Base-by-base conservation (phyloP, 495 filamentous ascomycete genomes). In the Pyrenula massariospora region DNA sequence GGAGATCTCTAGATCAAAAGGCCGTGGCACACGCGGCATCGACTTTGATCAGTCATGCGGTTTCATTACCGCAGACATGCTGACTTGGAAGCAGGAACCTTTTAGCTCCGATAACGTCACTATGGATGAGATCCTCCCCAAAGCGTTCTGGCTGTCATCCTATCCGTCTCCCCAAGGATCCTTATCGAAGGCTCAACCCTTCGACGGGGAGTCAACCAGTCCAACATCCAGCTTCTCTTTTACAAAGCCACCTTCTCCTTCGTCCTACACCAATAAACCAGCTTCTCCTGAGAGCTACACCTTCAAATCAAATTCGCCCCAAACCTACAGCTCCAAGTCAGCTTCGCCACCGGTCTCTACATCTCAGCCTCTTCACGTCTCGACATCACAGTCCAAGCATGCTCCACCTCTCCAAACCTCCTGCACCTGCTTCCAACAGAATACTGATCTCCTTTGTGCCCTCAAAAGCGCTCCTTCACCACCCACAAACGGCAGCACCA, bases 371-470 rank as follows among this genome's bases (percentile, higher is more conserved):
- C 47, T n/a, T n/a, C n/a, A n/a, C n/a, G n/a, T n/a, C n/a, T n/a
- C n/a, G n/a, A n/a, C n/a, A n/a, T n/a, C n/a, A n/a, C n/a, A n/a
- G n/a, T n/a, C n/a, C n/a, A n/a, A n/a, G n/a, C n/a, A n/a, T n/a
- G n/a, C n/a, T n/a, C n/a, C n/a, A n/a, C n/a, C n/a, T n/a, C n/a
- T n/a, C n/a, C 20, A 42, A 55, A 15, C 31, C 15, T 15, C 31
- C 15, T 56, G 54, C 54, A 56, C 54, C 8, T 56, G 54, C 22
- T 48, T 56, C 23, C 54, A 56, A 31, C 54, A 56, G n/a, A 56
- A 56, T 50, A 50, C 54, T 20, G 54, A 56, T 22, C 31, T 56
- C 25, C 54, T 56, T 15, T 56, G 54, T 19, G 25, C 54, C 25
- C 50, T 56, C 54, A 56, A 55, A 42, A 42, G 31, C 15, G 8